phyloP scores from a whole-genome alignment of 805 yeast genomes.

The Kazachstania bromeliacearum region DNA sequence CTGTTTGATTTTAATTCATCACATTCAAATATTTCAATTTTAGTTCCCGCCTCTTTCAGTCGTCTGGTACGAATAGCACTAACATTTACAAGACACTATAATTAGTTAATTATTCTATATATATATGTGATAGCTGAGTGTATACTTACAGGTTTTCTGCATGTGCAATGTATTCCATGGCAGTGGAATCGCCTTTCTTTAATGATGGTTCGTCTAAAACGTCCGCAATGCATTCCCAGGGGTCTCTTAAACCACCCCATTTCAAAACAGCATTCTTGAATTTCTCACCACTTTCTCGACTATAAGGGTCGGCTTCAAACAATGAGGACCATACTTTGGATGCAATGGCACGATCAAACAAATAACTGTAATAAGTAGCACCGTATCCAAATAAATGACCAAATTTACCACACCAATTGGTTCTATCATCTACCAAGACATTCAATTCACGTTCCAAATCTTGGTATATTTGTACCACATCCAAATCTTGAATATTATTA shows the following conservation, averaged over 20 bases:
- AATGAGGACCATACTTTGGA: slow-evolving; percentile 70
- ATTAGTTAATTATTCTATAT: neutral
- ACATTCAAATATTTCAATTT: too few species aligned
- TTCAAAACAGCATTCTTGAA: slow-evolving; percentile 60
- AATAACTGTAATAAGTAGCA: slow-evolving; percentile 83
- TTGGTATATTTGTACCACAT: slow-evolving; percentile 57
- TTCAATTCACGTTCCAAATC: slow-evolving; percentile 47
- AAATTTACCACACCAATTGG: slow-evolving; percentile 90
- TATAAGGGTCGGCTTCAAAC: slow-evolving; percentile 62
- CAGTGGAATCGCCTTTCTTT: slow-evolving; percentile 55
- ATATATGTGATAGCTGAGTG: neutral
- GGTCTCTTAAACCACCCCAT: slow-evolving; percentile 92
- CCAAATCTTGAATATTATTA: slow-evolving; percentile 34
- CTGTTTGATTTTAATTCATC: too few species aligned
- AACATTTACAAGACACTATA: too few species aligned
- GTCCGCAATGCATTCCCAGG: slow-evolving; percentile 79
- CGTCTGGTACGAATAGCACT: too few species aligned
- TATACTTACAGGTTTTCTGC: slow-evolving; percentile 10
- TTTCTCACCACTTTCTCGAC: slow-evolving; percentile 62
- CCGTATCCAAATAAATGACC: slow-evolving; percentile 93
- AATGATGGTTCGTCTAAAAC: slow-evolving; percentile 59
- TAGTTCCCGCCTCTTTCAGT: too few species aligned
- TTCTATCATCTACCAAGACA: slow-evolving; percentile 56
- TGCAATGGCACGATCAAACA: slow-evolving; percentile 89
- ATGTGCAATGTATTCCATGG: slow-evolving; percentile 50